Evolutionary conservation across 345 rosid genomes (phyloP).

Genomic region (Cardiospermum halicacabum): DNA sequence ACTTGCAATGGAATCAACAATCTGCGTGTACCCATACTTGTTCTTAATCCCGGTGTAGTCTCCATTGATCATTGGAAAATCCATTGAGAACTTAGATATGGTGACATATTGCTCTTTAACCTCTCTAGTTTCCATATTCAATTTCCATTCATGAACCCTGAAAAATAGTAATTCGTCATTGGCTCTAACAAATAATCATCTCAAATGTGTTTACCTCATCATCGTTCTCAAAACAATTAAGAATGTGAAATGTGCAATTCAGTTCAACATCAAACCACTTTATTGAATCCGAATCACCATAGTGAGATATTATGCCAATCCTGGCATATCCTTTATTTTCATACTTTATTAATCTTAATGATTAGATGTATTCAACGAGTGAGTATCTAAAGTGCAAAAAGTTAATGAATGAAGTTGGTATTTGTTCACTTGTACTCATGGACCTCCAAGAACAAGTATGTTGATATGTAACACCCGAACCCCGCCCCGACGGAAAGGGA

Average conservation of each 20-base stretch:
- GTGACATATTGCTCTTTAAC: conserved; percentile 34
- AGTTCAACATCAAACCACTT: conserved; percentile 43
- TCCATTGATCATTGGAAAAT: conserved; percentile 43
- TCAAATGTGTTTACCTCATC: conserved; percentile 31
- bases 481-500: no score
- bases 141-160: conserved; percentile 38
- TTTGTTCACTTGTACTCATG: conserved; percentile 29
- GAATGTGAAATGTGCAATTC: conserved; percentile 34
- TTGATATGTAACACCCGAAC: no score
- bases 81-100: conserved; percentile 32
- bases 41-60: conserved; percentile 30
- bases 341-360: conserved; percentile 30
- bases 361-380: neutral
- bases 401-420: neutral
- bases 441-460: conserved; percentile 43
- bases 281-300: conserved; percentile 40
- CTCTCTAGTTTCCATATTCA: conserved; percentile 38
- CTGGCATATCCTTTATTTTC: conserved; percentile 37
- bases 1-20: no score
- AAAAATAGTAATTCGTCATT: conserved; percentile 22
- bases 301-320: conserved; percentile 51
- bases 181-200: neutral
- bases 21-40: conserved; percentile 38
- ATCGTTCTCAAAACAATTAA: conserved; percentile 50
- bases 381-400: neutral